Evolutionary conservation across 768 basidiomycete genomes (phyloP).

Genomic region (Tulasnella sp.): DNA sequence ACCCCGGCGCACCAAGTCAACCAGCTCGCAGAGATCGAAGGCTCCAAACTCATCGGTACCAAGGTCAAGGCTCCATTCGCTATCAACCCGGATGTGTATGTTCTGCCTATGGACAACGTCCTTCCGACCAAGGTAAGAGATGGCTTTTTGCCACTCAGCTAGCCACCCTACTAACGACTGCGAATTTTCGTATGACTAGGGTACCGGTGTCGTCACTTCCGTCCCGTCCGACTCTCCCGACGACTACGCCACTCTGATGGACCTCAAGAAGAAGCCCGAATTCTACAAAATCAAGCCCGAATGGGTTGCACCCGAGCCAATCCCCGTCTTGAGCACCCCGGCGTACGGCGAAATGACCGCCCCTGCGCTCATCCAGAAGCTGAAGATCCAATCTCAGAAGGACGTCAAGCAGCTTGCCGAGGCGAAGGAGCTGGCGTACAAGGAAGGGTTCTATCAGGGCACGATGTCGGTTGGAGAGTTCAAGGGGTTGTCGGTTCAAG

Average conservation of each 20-base stretch:
- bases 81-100: constrained; percentile 80
- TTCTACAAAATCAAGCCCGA: constrained; percentile 90
- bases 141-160: no score
- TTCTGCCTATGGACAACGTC: constrained; percentile 98
- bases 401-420: constrained; percentile 90
- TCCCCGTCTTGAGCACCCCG: constrained; percentile 83
- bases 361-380: constrained; percentile 70
- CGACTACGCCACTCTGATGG: constrained; percentile 84
- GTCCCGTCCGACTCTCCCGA: constrained; percentile 98
- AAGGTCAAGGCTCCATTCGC: constrained; percentile 85
- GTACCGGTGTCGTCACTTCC: constrained; percentile 96
- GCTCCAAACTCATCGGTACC: constrained; percentile 76
- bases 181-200: constrained; percentile 42
- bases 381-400: constrained; percentile 95
- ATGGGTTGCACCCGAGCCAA: constrained; percentile 80
- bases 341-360: constrained; percentile 93
- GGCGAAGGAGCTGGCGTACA: constrained; percentile 97
- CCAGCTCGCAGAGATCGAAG: constrained; percentile 73
- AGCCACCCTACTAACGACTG: background rate
- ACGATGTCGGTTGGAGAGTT: constrained; percentile 88
- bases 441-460: constrained; percentile 96
- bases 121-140: constrained; percentile 79
- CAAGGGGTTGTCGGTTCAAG: constrained; percentile 82
- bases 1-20: constrained; percentile 65
- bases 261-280: constrained; percentile 92